Base-by-base conservation (phyloP, 495 filamentous ascomycete genomes). In the Thermochaetoides thermophila region DNA sequence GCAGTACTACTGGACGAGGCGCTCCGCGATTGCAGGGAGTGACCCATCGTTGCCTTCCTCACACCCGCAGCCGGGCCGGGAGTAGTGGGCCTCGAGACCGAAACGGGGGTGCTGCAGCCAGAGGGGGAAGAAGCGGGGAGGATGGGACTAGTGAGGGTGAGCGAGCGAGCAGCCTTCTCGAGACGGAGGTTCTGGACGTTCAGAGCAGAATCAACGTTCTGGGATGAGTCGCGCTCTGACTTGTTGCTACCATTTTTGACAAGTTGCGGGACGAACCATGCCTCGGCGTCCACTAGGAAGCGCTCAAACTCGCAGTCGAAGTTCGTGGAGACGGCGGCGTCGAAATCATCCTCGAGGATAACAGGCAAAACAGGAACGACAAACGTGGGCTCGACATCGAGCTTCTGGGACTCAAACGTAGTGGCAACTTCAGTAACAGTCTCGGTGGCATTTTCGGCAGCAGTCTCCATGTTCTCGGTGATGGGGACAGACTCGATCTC, bases 311-410 rank as follows among this genome's bases (percentile, higher is more conserved):
- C 3, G 7, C 2, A 4, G 15, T 25, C 17, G 7, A 33, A 12
- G 12, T 19, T 14, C 18, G 27, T 32, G 2, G 39, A 36, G 3
- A 25, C 17, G 2, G 27, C 8, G 2, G 39, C 33, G 29, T 42
- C 39, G 26, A 37, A 42, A 12, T 42, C 39, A 15, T 42, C 39
- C 12, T 42, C 39, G 12, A 17, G 13, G 18, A 37, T 17, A 4
- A 42, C 13, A 16, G 29, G 28, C 13, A n/a, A 33, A 2, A n/a
- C 14, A 8, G 18, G 16, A 14, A 22, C 14, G 10, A 18, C 8
- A 7, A 25, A 17, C 18, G 10, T 11, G 14, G 14, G n/a, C n/a
- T n/a, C 2, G 3, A 10, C 12, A 9, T 12, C 11, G 11, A 16
- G 21, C 28, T 15, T 17, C 17, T 14, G 20, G 21, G 12, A 12